These are phyloP conservation scores for Debaryomyces tyrocola DNA, from an alignment of 805 yeast genomes.

Conservation along the genomic window DNA sequence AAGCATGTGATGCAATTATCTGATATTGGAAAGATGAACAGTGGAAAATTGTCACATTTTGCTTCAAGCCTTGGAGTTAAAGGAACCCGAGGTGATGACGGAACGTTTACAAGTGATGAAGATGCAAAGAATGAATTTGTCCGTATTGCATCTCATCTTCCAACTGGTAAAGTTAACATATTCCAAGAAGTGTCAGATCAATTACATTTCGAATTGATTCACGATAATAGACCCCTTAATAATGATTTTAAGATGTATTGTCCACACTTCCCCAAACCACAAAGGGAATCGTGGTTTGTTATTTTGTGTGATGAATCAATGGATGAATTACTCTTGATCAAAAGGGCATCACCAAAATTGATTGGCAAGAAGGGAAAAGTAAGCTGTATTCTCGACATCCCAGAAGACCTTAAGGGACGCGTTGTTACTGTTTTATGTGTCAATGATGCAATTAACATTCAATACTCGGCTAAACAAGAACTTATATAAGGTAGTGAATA, in stretches of 20 bases:
- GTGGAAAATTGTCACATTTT: constrained; percentile 30
- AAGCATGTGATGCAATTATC: constrained; percentile 25
- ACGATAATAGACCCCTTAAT: constrained; percentile 50
- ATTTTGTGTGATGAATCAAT: constrained; percentile 52
- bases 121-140: constrained; percentile 49
- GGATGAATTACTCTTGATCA: constrained; percentile 61
- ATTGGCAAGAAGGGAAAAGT: constrained; percentile 39
- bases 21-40: constrained; percentile 42
- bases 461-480: constrained; percentile 26
- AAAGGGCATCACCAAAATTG: constrained; percentile 68
- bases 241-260: constrained; percentile 68
- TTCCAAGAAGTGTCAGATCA: constrained; percentile 33
- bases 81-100: constrained; percentile 1
- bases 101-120: constrained; percentile 11
- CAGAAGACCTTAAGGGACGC: constrained; percentile 47
- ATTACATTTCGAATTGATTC: constrained; percentile 50
- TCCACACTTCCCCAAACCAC: constrained; percentile 85
- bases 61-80: constrained; percentile 41
- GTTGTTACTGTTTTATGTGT: constrained; percentile 49
- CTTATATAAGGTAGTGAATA: neutral
- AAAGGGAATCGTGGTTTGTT: constrained; percentile 91
- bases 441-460: constrained; percentile 67
- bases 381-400: constrained; percentile 47
- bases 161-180: constrained; percentile 52
- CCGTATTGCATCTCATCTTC: constrained; percentile 55